Percentiles rank a stretch among this genome's conserved stretches.
Conservation (phyloP, 106 monocot genomes). For the Posidonia australis region DNA sequence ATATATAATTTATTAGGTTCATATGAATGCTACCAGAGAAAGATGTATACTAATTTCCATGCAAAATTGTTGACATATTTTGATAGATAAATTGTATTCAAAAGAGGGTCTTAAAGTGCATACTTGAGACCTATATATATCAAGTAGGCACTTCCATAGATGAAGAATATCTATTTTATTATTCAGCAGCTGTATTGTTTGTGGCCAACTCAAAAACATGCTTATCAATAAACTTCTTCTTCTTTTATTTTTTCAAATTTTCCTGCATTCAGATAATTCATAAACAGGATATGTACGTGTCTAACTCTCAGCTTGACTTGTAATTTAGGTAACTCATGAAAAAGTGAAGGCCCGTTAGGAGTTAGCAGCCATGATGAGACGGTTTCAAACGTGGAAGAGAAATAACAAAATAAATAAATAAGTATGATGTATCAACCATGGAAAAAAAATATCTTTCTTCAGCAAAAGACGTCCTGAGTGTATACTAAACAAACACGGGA, state of each 20-base stretch:
- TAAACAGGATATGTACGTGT: not conserved
- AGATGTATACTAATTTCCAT: no score
- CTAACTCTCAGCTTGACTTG: slow-evolving; percentile 1
- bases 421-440: no score
- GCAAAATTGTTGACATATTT: not conserved
- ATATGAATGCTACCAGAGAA: not conserved
- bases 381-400: no score
- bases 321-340: slow-evolving; percentile 21
- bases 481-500: no score
- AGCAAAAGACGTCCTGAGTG: no score
- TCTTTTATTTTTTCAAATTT: not conserved
- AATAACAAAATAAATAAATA: no score
- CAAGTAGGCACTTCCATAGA: no score
- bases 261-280: not conserved
- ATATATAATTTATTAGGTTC: not conserved
- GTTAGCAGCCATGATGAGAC: slow-evolving; percentile 12
- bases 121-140: no score
- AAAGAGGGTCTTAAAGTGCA: no score
- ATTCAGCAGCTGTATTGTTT: not conserved
- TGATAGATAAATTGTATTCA: not conserved
- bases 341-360: slow-evolving; percentile 24
- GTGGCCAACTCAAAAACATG: not conserved
- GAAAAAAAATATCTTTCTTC: no score
- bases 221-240: not conserved
- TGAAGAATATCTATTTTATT: not conserved